A percentile compares a stretch with the other conserved stretches of the same genome.
Conservation (phyloP, 331 rosid genomes). For the Spiraea crenata region DNA sequence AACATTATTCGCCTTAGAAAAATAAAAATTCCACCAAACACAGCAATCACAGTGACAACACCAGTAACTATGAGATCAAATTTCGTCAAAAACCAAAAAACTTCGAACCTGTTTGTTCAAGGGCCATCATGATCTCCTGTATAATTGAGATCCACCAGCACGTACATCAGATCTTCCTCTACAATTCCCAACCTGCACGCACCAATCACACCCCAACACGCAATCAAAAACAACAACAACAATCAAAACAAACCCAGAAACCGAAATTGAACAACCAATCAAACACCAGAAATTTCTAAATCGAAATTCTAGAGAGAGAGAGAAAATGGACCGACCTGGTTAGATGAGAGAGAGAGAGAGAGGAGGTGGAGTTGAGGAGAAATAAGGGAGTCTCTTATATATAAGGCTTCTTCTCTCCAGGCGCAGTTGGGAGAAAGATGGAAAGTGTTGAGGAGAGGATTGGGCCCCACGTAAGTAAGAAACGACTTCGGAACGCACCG, state of each 20-base stretch:
- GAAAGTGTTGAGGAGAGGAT: constrained; percentile 13
- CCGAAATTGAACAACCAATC: not conserved
- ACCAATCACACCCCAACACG: not conserved
- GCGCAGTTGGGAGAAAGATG: constrained; percentile 16
- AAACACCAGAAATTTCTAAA: not conserved
- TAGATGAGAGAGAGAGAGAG: constrained; percentile 6
- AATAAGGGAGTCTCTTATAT: not conserved
- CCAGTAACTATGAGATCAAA: constrained; percentile 16
- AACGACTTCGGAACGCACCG: not conserved
- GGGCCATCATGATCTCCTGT: constrained; percentile 83
- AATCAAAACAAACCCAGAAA: not conserved
- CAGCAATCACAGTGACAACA: constrained; percentile 4
- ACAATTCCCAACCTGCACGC: constrained; percentile 39
- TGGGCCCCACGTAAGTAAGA: constrained; percentile 33
- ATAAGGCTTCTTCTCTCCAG: not conserved
- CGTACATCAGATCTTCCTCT: constrained; percentile 77
- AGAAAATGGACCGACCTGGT: constrained; percentile 22
- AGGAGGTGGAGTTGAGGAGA: constrained; percentile 2
- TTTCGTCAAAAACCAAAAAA: not conserved
- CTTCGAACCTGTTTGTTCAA: constrained; percentile 64
- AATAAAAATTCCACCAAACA: not conserved
- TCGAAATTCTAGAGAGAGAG: constrained; percentile 14
- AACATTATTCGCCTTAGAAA: not conserved
- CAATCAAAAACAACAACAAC: no score
- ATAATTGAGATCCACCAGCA: constrained; percentile 71